A percentile compares a stretch with the other conserved stretches of the same genome.
Evolutionary conservation across 1,139 yeast species (phyloP).

Genomic region (Saccharomyces pastorianus): DNA sequence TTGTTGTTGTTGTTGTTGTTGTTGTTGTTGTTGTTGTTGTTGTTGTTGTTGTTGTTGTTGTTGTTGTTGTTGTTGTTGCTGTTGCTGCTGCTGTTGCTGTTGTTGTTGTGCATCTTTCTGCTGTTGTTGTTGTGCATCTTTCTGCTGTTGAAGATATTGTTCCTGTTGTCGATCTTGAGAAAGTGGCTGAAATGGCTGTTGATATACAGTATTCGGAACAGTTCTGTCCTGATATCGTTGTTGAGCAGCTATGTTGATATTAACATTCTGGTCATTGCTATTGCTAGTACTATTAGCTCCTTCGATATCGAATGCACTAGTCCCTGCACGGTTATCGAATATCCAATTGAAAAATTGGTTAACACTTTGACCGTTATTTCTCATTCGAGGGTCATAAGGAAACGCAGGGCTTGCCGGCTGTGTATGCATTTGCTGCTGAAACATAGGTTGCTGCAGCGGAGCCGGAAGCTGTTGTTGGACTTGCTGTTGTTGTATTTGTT

Average conservation of each 20-base stretch:
- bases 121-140: not conserved
- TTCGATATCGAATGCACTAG: not conserved
- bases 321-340: slow-evolving; percentile 4
- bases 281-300: not conserved
- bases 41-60: not conserved
- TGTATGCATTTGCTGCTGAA: not conserved
- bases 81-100: too few species aligned
- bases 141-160: slow-evolving; percentile 5
- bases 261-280: not conserved
- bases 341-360: slow-evolving; percentile 26
- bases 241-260: not conserved
- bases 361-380: slow-evolving; percentile 1
- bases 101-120: too few species aligned
- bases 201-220: not conserved
- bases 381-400: not conserved
- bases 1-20: too few species aligned
- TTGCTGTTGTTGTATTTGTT: slow-evolving; percentile 1
- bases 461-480: slow-evolving; percentile 3
- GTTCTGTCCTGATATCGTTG: not conserved
- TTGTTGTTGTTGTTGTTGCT: too few species aligned
- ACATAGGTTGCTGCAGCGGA: not conserved
- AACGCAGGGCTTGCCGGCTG: not conserved
- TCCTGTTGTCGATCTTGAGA: slow-evolving; percentile 5
- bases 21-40: not conserved
- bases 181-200: not conserved